Evolutionary conservation across 495 filamentous ascomycete species (phyloP).

Genomic region (Margaritispora aquatica): DNA sequence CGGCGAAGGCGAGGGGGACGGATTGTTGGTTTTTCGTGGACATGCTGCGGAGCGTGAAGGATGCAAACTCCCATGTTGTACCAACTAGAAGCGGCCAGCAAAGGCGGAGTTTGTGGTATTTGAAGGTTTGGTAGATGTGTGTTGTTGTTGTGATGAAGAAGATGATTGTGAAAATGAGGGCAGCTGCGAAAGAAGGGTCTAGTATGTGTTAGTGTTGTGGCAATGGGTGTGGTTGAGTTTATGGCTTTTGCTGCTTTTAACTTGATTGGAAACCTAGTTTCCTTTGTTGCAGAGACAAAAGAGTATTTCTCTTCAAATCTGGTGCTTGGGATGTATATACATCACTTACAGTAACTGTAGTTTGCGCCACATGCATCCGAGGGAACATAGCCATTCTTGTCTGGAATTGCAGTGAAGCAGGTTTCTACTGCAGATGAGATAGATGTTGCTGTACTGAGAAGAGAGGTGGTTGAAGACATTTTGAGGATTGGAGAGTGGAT

Average conservation of each 20-base stretch:
- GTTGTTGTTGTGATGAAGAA: slow-evolving; percentile 27
- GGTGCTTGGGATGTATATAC: too few relatives aligned
- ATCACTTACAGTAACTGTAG: slow-evolving; percentile 28
- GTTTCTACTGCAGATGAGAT: slow-evolving; percentile 14
- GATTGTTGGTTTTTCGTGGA: slow-evolving; percentile 35
- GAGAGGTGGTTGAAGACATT: slow-evolving; percentile 16
- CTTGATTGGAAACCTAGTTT: too few relatives aligned
- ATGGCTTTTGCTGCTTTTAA: too few relatives aligned
- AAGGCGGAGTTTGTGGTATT: slow-evolving; percentile 34
- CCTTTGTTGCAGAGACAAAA: not conserved
- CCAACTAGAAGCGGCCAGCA: slow-evolving; percentile 50
- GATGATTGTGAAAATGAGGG: slow-evolving; percentile 30
- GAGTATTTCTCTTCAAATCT: too few relatives aligned
- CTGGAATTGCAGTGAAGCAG: slow-evolving; percentile 27
- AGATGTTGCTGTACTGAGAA: slow-evolving; percentile 3
- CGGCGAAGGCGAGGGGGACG: slow-evolving; percentile 18
- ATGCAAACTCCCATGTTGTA: slow-evolving; percentile 30
- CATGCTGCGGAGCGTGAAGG: slow-evolving; percentile 31
- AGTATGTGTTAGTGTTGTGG: not conserved
- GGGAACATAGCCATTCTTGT: slow-evolving; percentile 36
- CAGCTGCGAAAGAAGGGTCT: slow-evolving; percentile 30
- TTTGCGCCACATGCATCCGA: slow-evolving; percentile 33
- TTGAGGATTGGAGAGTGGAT: not conserved
- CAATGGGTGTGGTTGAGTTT: too few relatives aligned
- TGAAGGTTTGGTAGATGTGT: slow-evolving; percentile 32